Base-by-base conservation (phyloP, 2,329 filamentous ascomycete genomes). In the Sarocladiaceae sp. region DNA sequence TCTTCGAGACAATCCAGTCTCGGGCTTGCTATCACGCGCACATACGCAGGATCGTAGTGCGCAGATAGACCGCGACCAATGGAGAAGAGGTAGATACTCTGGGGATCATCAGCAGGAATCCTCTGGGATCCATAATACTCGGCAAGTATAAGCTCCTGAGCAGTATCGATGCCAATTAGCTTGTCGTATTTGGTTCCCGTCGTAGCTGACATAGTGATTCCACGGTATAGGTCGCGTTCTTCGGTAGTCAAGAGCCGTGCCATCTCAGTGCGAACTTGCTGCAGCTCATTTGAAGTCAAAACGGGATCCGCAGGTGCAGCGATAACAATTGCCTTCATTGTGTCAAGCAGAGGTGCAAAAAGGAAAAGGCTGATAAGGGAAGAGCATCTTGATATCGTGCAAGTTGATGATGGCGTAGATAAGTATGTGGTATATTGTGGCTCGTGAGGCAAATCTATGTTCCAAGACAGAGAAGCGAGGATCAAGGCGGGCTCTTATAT, bases 191-290 rank as follows among this genome's bases (percentile, higher is more conserved):
- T 44, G 11, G 39, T 44, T 23, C 39, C 39, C 18, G 11, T 44
- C 20, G 25, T 44, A 7, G 39, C 39, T 44, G 39, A 44, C 8
- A 44, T 44, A 17, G 39, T 44, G 39, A 44, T 44, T 44, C 39
- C 20, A 44, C 20, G 39, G 39, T 44, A 44, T 23, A 26, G 20
- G 23, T 23, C 39, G 39, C 39, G 39, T 44, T 44, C 39, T 44
- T 44, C 39, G 39, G 39, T 20, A 44, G 39, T 23, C 20, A 44
- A 26, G 20, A 12, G 18, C 13, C 39, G 20, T 23, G 11, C 20
- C 39, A 44, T 44, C 39, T 37, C 35, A 37, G 35, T 17, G 18
- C 35, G n/a, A 37, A 37, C 35, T 37, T 37, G n/a, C n/a, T 37
- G n/a, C n/a, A 37, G 35, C 35, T 37, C 35, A 37, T 37, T 37